A percentile compares a stretch with the other conserved stretches of the same genome.
phyloP scores from a whole-genome alignment of 768 basidiomycete genomes.

The Termitomyces sp. region DNA sequence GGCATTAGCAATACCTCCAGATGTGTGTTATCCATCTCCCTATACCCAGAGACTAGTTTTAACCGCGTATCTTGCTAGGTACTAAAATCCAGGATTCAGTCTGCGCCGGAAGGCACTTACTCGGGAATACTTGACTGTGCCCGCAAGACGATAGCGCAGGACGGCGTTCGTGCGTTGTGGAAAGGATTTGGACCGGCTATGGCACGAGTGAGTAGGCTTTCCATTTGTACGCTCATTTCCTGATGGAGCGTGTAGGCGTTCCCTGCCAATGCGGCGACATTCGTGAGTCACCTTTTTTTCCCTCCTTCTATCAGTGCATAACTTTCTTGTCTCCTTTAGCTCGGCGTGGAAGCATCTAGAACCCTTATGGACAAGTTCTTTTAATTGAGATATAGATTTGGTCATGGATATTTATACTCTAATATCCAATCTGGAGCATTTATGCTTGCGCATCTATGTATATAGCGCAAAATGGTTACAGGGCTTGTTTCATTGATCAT shows the following conservation, averaged over 20 bases:
- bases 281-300: slow-evolving; percentile 47
- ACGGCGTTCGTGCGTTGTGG: slow-evolving; percentile 87
- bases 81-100: slow-evolving; percentile 92
- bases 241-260: slow-evolving; percentile 57
- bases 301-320: background rate
- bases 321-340: slow-evolving; percentile 33
- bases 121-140: slow-evolving; percentile 90
- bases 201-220: slow-evolving; percentile 58
- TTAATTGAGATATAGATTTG: slow-evolving; percentile 16
- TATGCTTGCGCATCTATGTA: background rate
- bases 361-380: slow-evolving; percentile 72
- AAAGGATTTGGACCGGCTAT: slow-evolving; percentile 98
- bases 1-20: slow-evolving; percentile 94
- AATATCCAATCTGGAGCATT: background rate
- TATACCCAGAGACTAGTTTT: background rate
- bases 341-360: slow-evolving; percentile 89
- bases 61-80: slow-evolving; percentile 45
- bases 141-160: slow-evolving; percentile 83
- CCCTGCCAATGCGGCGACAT: slow-evolving; percentile 95
- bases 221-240: background rate
- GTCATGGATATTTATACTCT: background rate
- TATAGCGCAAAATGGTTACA: slow-evolving; percentile 1
- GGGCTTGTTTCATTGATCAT: background rate
- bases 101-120: slow-evolving; percentile 97
- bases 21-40: slow-evolving; percentile 41